phyloP scores from a whole-genome alignment of 1,284 basidiomycete species.

The Neotropicomus parvogracilis region DNA sequence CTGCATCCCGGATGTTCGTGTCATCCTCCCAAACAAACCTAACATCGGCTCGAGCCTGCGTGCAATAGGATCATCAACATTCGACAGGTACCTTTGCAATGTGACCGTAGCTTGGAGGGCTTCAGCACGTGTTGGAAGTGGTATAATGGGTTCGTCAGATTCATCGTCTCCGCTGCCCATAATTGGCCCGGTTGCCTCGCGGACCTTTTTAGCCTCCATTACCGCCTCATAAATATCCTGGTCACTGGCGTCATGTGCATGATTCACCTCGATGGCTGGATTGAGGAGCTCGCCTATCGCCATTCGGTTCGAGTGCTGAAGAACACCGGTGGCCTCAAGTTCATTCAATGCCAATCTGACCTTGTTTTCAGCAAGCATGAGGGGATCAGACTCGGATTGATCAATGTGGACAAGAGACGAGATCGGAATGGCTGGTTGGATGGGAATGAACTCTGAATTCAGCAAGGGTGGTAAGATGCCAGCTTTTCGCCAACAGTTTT shows the following conservation, averaged over 20 bases:
- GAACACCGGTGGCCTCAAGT: neutral
- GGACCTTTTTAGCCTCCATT: neutral
- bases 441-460: neutral
- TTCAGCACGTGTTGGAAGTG: neutral
- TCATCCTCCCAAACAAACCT: neutral
- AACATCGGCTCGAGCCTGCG: neutral
- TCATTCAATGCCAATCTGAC: neutral
- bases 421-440: neutral
- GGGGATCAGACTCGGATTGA: neutral
- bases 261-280: neutral
- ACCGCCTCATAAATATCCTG: neutral
- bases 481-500: slow-evolving; percentile 16
- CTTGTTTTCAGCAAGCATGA: neutral
- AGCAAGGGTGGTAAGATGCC: slow-evolving; percentile 1
- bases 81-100: neutral
- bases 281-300: neutral
- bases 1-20: no score
- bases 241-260: neutral
- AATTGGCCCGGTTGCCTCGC: no score
- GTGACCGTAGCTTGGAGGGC: neutral
- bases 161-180: neutral
- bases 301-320: slow-evolving; percentile 7
- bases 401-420: neutral
- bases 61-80: neutral
- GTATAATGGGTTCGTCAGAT: neutral